A percentile compares a stretch with the other conserved stretches of the same genome.
Evolutionary conservation across 169 alveolate genomes (phyloP).

Genomic region (Plasmodium adleri): DNA sequence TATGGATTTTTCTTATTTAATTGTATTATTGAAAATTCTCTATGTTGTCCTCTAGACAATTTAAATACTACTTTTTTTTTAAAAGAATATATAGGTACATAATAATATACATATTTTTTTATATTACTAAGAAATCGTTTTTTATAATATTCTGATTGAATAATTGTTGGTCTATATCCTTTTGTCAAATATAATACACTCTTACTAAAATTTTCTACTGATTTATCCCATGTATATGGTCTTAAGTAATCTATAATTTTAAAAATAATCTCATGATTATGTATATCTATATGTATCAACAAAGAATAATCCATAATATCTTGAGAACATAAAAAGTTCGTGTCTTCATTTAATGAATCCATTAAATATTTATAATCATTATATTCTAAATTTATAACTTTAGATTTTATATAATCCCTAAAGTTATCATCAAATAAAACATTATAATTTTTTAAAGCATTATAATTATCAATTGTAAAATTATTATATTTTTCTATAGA

Average conservation of each 20-base stretch:
- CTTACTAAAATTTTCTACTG: slow-evolving; percentile 73
- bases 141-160: slow-evolving; percentile 74
- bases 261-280: slow-evolving; percentile 47
- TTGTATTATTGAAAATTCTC: slow-evolving; percentile 31
- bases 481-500: slow-evolving; percentile 53
- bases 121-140: slow-evolving; percentile 69
- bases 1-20: slow-evolving; percentile 29
- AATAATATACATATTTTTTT: slow-evolving; percentile 55
- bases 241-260: slow-evolving; percentile 74
- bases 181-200: slow-evolving; percentile 73
- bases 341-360: slow-evolving; percentile 62
- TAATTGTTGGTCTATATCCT: slow-evolving; percentile 73
- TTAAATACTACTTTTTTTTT: slow-evolving; percentile 57
- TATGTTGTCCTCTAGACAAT: neutral
- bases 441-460: slow-evolving; percentile 23
- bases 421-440: slow-evolving; percentile 72
- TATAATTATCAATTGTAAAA: slow-evolving; percentile 49
- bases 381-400: slow-evolving; percentile 57
- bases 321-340: slow-evolving; percentile 27
- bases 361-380: slow-evolving; percentile 62
- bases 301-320: slow-evolving; percentile 74
- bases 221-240: slow-evolving; percentile 76
- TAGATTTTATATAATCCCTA: slow-evolving; percentile 46
- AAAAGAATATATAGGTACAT: slow-evolving; percentile 52
- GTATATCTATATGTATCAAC: slow-evolving; percentile 62